A percentile compares a stretch with the other conserved stretches of the same genome.
Evolutionary conservation across 331 rosid species (phyloP).

Genomic region (Erythrophleum ivorense): DNA sequence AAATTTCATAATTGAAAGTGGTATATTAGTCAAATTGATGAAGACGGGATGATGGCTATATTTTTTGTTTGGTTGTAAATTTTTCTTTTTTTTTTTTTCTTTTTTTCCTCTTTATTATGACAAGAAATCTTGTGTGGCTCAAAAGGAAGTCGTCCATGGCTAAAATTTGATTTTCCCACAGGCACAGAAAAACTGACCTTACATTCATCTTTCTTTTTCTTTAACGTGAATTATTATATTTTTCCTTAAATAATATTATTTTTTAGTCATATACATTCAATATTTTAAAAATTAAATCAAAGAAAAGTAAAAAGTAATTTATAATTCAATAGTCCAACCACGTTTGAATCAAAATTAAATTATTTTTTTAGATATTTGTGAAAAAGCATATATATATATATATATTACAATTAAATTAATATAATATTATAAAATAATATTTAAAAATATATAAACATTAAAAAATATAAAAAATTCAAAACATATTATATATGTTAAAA

Average conservation of each 20-base stretch:
- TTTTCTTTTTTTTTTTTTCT: neutral
- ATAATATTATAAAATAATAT: too few relatives aligned
- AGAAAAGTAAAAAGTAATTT: too few relatives aligned
- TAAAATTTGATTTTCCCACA: neutral
- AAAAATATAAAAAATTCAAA: too few relatives aligned
- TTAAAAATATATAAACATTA: too few relatives aligned
- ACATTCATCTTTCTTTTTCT: neutral
- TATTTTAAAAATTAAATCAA: too few relatives aligned
- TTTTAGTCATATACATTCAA: neutral
- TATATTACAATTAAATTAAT: too few relatives aligned
- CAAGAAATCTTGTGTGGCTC: neutral
- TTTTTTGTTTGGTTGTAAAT: neutral
- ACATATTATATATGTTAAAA: too few relatives aligned
- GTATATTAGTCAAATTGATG: neutral
- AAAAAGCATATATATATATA: too few relatives aligned
- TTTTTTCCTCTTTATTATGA: neutral
- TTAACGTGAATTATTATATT: neutral
- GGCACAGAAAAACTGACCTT: neutral
- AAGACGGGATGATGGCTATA: neutral
- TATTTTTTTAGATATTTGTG: too few relatives aligned
- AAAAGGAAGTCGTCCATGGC: neutral
- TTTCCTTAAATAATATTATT: neutral
- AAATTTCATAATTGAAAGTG: neutral
- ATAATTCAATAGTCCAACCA: too few relatives aligned
- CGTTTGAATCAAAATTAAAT: too few relatives aligned